Evolutionary conservation across 2,329 filamentous ascomycete species (phyloP), one percentile per base, ranked within the genome.

Genomic region (Fusarium albosuccineum): DNA sequence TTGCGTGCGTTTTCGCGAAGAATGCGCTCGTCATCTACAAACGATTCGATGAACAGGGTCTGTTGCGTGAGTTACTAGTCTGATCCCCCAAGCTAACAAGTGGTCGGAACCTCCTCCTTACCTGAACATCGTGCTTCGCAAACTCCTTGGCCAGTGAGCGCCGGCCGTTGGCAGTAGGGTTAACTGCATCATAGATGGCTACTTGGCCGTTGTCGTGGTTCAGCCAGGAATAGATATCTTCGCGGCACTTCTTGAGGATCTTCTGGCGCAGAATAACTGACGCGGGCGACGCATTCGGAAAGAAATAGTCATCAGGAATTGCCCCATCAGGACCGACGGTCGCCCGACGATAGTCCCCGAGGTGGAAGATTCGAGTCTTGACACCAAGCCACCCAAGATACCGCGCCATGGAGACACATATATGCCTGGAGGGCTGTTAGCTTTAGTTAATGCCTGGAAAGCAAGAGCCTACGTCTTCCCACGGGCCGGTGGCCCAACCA

Each of bases 121-220:
- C 91, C 84, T 95, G 92, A 60, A 99, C 94, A 75, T 97, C 93
- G 76, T 97, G 93, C 81, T 97, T 98, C n/a, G 92, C 91, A 77
- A 99, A 97, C 75, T 99, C 96, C 79, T 97, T 97, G 6, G 94
- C 94, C 16, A 99, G 83, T 10, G 93, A 92, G 57, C 91, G 88
- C 46, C 96, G 89, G 14, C 94, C 94, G 60, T 87, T 89, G 17
- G 93, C 90, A 17, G 96, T 90, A 5, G 95, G 94, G 74, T 99
- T 99, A 16, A 99, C 97, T 29, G 97, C 96, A 79, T 99, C 96
- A 77, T 98, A 99, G 62, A 99, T 98, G 57, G 96, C 96, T 57
- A 99, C 95, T 76, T 99, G 96, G 11, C 96, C 96, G 73, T 98
- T 98, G 75, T 98, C 96, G 71, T 97, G 92, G 74, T 98, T 97